These are phyloP conservation scores for Macrophomina phaseolina DNA, from an alignment of 2,329 filamentous ascomycete species.

Conservation along the genomic window DNA sequence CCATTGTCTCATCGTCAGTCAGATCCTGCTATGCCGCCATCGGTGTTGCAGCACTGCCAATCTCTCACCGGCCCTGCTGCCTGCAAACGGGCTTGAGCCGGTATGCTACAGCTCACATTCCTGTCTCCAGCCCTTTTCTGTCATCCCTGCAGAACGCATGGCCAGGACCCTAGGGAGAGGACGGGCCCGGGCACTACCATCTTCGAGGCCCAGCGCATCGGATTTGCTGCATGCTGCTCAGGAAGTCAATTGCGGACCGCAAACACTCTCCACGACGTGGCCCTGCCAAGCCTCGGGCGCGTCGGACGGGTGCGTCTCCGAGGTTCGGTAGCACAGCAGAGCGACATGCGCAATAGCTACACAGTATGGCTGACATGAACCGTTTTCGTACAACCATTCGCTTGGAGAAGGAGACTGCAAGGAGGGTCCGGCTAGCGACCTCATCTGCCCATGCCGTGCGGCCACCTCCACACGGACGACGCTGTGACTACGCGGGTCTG, in stretches of 20 bases:
- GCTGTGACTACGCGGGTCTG: background rate
- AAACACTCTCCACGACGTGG: conserved; percentile 11
- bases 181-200: conserved; percentile 11
- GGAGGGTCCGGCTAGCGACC: conserved; percentile 12
- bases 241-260: conserved; percentile 2
- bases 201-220: background rate
- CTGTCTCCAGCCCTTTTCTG: conserved; percentile 6
- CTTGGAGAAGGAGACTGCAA: conserved; percentile 14
- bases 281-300: conserved; percentile 23
- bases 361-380: conserved; percentile 4
- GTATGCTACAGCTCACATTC: conserved; percentile 21
- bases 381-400: conserved; percentile 18
- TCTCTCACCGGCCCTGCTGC: conserved; percentile 24
- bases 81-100: conserved; percentile 14
- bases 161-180: background rate
- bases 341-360: conserved; percentile 12
- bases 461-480: background rate
- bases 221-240: conserved; percentile 1
- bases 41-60: conserved; percentile 21
- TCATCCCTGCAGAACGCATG: conserved; percentile 25
- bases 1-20: conserved; percentile 9
- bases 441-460: conserved; percentile 1
- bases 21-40: conserved; percentile 16
- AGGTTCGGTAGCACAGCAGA: conserved; percentile 14
- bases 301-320: conserved; percentile 2